Percentiles rank a stretch among this genome's conserved stretches.
Conservation (phyloP, 441 rosid genomes). For the Eruca vesicaria region DNA sequence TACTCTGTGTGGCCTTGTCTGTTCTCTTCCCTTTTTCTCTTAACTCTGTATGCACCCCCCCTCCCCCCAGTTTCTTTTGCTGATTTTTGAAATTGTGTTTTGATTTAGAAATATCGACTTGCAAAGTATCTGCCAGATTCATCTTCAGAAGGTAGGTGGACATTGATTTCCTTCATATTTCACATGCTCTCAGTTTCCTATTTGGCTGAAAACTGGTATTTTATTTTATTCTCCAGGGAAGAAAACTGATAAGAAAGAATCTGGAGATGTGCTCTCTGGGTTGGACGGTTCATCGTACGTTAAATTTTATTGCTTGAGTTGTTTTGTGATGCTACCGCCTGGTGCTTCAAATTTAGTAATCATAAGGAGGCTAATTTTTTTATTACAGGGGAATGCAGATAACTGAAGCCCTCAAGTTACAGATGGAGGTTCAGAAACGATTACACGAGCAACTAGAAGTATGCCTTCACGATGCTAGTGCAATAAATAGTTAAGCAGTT, state of each 20-base stretch:
- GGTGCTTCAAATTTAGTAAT: constrained; percentile 18
- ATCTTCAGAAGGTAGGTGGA: constrained; percentile 74
- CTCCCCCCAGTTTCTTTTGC: constrained; percentile 2
- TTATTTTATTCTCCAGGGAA: constrained; percentile 52
- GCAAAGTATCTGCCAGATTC: constrained; percentile 98
- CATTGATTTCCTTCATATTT: background rate
- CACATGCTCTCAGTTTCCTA: constrained; percentile 14
- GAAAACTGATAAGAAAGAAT: constrained; percentile 87
- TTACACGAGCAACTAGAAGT: constrained; percentile 96
- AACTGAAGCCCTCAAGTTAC: constrained; percentile 95
- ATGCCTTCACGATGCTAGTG: constrained; percentile 37
- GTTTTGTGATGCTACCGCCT: constrained; percentile 6
- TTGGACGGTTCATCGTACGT: constrained; percentile 96
- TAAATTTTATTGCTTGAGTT: constrained; percentile 16
- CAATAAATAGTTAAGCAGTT: background rate
- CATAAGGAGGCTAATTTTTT: constrained; percentile 12
- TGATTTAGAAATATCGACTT: constrained; percentile 86
- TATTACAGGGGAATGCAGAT: constrained; percentile 89
- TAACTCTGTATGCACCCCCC: constrained; percentile 18
- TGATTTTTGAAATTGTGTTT: constrained; percentile 12
- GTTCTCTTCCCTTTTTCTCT: constrained; percentile 6
- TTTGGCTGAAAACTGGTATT: constrained; percentile 6
- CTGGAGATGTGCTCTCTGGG: constrained; percentile 82
- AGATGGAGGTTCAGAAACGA: constrained; percentile 97
- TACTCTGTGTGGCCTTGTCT: background rate